Percentiles rank a stretch among this genome's conserved stretches.
Conservation (phyloP, 129 eudicot genomes). For the Calendula officinalis region DNA sequence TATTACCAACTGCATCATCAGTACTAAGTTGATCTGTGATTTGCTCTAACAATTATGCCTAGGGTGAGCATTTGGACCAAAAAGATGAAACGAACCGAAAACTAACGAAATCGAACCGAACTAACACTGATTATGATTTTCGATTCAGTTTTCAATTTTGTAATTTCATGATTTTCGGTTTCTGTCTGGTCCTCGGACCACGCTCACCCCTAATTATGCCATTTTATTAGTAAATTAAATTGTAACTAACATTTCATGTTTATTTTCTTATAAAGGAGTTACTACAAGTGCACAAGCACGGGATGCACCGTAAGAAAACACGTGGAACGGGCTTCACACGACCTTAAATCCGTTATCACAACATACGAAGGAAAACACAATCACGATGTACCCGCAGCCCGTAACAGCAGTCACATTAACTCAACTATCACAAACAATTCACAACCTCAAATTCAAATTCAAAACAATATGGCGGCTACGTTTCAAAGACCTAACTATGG, state of each 20-base stretch:
- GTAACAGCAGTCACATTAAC: slow-evolving; percentile 50
- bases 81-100: too few species aligned
- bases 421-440: slow-evolving; percentile 22
- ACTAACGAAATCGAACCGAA: too few species aligned
- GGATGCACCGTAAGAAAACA: slow-evolving; percentile 39
- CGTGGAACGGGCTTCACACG: slow-evolving; percentile 75
- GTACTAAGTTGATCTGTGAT: too few species aligned
- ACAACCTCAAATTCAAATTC: slow-evolving; percentile 42
- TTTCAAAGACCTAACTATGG: slow-evolving; percentile 44
- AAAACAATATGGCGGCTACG: slow-evolving; percentile 32
- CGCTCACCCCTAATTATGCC: background rate
- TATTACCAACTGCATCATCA: too few species aligned
- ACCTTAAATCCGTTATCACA: slow-evolving; percentile 70
- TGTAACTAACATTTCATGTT: background rate
- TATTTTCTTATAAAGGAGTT: slow-evolving; percentile 43
- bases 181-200: too few species aligned
- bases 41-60: too few species aligned
- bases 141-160: too few species aligned
- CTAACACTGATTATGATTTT: background rate
- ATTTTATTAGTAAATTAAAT: background rate
- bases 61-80: too few species aligned
- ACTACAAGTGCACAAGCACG: too few species aligned
- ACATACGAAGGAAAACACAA: slow-evolving; percentile 22
- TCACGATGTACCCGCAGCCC: slow-evolving; percentile 75
- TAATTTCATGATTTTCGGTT: too few species aligned